phyloP scores from a whole-genome alignment of 768 basidiomycete species.

The Russula dissimulans region DNA sequence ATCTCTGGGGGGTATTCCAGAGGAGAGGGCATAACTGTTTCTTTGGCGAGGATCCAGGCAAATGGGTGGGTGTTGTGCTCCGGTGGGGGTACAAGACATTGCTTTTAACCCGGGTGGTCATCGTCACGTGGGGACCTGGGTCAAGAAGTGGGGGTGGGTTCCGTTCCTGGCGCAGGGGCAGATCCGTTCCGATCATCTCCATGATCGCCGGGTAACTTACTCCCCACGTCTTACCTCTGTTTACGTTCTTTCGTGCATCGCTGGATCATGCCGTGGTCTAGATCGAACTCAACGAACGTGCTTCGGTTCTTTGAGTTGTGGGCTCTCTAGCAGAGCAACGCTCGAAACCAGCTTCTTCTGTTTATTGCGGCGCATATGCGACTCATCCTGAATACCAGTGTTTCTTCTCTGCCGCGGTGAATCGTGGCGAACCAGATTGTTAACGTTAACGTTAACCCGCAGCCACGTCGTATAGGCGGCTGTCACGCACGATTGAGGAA shows the following conservation, averaged over 20 bases:
- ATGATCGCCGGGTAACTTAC: not conserved
- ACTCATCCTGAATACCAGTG: not conserved
- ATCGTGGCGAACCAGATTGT: not conserved
- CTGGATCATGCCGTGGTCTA: not conserved
- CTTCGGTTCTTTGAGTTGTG: not conserved
- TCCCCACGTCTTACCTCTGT: not conserved
- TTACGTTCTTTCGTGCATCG: not conserved
- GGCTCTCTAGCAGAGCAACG: too few relatives aligned
- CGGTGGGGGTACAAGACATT: not conserved
- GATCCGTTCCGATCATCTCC: not conserved
- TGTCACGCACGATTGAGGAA: not conserved
- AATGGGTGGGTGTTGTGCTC: not conserved
- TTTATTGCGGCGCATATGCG: too few relatives aligned
- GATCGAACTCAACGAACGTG: slow-evolving; percentile 13
- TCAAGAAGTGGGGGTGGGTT: not conserved
- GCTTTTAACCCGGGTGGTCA: not conserved
- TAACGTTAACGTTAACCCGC: slow-evolving; percentile 1
- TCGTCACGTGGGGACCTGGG: slow-evolving; percentile 1
- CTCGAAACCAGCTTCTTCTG: not conserved
- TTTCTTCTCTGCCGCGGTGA: not conserved
- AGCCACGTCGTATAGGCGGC: not conserved
- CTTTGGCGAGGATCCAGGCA: not conserved
- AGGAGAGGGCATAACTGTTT: slow-evolving; percentile 20
- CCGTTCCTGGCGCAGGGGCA: not conserved
- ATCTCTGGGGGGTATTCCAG: slow-evolving; percentile 61